Base-by-base conservation (phyloP, 2,329 filamentous ascomycete species). In the Ophiostoma himal-ulmi region DNA sequence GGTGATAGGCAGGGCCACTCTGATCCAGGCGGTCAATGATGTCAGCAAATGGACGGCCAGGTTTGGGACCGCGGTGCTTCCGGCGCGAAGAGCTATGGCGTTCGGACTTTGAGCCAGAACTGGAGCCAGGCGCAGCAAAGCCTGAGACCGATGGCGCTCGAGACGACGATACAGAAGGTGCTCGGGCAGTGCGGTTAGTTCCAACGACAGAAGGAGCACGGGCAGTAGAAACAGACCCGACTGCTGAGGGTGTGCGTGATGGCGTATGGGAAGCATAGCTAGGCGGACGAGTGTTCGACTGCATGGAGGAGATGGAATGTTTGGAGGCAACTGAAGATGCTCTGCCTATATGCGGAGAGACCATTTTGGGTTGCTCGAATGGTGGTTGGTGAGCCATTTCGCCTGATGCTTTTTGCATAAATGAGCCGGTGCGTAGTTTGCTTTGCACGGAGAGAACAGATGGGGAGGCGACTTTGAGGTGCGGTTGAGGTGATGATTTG, bases 21-120 rank as follows among this genome's bases (percentile, higher is more conserved):
- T 82, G 84, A 77, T 97, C 94, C 1, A 98, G 86, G 5, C 83
- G 82, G 78, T 97, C 94, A 76, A 98, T 95, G 10, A 84, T 83
- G 78, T 98, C 94, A 1, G 92, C 86, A 36, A 89, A 86, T 20
- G 90, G 84, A 75, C 89, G 83, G 76, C 84, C 86, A 77, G 87
- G 89, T 74, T 83, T 85, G 77, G 84, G 77, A 90, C 89, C 1
- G 86, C 86, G 36, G 87, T 81, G 68, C 89, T 70, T 71, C 17
- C 66, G 54, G 26, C n/a, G 52, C 11, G 70, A 68, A 30, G 41
- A 57, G 52, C 64, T 68, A 36, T 39, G 68, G 22, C 39, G 68
- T 20, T 57, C 66, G 2, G 68, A 22, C 57, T 14, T 62, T 10
- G 34, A 6, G 39, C n/a, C 65, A 2, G 65, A 41, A 8, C 37